phyloP scores from a whole-genome alignment of 345 rosid genomes.

The Dovyalis caffra region DNA sequence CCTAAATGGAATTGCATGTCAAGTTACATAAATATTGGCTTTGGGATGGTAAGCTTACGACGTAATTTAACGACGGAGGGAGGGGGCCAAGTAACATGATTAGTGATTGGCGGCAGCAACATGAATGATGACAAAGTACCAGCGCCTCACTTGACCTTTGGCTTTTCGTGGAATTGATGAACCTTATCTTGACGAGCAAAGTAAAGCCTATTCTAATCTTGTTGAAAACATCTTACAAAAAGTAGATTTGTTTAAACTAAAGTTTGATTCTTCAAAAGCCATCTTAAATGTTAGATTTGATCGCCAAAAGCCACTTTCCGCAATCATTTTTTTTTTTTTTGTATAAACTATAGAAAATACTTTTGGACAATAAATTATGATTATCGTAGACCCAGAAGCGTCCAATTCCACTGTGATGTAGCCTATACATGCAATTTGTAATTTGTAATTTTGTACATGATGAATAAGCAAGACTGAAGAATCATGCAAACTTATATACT shows the following conservation, averaged over 20 bases:
- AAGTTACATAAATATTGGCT: no score
- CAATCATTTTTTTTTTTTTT: no score
- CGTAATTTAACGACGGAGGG: neutral
- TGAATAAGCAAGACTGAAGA: neutral
- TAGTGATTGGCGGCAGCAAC: neutral
- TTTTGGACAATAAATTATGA: no score
- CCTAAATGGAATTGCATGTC: no score
- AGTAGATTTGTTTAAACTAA: no score
- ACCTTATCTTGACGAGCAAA: neutral
- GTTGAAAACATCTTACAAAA: neutral
- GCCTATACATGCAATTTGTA: neutral
- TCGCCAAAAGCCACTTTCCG: no score
- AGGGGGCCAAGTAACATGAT: neutral
- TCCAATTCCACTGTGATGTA: neutral
- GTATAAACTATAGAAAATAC: no score
- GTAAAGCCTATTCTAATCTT: neutral
- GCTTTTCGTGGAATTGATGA: no score
- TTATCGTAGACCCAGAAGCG: neutral
- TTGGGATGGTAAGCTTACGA: neutral
- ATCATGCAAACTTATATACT: no score
- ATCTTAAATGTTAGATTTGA: no score
- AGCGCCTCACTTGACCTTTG: neutral
- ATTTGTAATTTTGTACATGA: neutral
- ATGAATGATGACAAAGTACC: neutral
- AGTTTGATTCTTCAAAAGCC: no score